phyloP scores from a whole-genome alignment of 352 stramenopile genomes.

The Phytophthora pseudosyringae region DNA sequence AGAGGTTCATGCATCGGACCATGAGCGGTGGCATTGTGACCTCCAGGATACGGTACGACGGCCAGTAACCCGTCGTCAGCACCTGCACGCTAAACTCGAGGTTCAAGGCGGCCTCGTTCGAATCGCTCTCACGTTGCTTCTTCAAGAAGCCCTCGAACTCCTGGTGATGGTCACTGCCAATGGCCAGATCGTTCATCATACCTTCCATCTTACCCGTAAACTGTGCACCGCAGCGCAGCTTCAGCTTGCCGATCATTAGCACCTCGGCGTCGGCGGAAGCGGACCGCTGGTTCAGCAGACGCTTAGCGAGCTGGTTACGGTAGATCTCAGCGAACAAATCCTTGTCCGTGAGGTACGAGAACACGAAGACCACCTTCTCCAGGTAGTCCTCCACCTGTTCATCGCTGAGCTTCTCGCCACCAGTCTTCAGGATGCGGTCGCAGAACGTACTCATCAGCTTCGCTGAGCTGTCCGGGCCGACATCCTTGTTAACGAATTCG shows the following conservation, averaged over 20 bases:
- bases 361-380: conserved; percentile 98
- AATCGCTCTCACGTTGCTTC: conserved; percentile 74
- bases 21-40: conserved; percentile 95
- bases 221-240: conserved; percentile 98
- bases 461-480: conserved; percentile 96
- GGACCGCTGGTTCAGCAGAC: conserved; percentile 98
- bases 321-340: conserved; percentile 99
- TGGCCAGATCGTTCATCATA: conserved; percentile 99
- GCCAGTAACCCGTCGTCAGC: conserved; percentile 99
- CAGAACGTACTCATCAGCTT: conserved; percentile 99
- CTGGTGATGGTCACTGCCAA: conserved; percentile 96
- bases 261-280: conserved; percentile 98
- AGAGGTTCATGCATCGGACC: conserved; percentile 96
- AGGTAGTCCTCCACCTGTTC: conserved; percentile 97
- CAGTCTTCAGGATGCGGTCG: conserved; percentile 98
- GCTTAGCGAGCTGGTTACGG: conserved; percentile 98
- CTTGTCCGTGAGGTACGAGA: conserved; percentile 99
- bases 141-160: conserved; percentile 96
- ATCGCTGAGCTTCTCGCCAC: conserved; percentile 98
- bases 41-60: conserved; percentile 97
- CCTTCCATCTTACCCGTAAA: conserved; percentile 99
- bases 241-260: conserved; percentile 99
- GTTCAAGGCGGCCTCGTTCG: conserved; percentile 50
- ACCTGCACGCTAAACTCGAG: conserved; percentile 98
- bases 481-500: conserved; percentile 99